A percentile compares a stretch with the other conserved stretches of the same genome.
phyloP scores from a whole-genome alignment of 768 basidiomycete genomes.

The Mycena metata region DNA sequence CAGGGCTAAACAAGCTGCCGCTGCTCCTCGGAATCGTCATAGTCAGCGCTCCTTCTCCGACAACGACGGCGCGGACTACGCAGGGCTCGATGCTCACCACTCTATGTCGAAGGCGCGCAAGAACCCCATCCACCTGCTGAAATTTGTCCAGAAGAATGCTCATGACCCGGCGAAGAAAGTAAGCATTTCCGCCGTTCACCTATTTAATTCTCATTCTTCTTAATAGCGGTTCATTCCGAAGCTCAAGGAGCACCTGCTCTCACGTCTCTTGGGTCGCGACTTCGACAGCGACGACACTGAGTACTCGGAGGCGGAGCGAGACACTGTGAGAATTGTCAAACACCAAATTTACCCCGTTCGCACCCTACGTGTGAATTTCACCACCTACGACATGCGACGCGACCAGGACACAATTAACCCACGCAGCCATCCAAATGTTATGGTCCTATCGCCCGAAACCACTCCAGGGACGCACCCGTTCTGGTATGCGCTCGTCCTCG shows the following conservation, averaged over 20 bases:
- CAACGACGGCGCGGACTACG: neutral
- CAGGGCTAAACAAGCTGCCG: slow-evolving; percentile 25
- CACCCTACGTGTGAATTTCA: slow-evolving; percentile 55
- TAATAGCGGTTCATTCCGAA: no score
- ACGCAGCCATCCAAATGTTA: slow-evolving; percentile 51
- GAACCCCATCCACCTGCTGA: neutral
- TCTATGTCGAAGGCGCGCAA: neutral
- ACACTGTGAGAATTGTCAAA: slow-evolving; percentile 19
- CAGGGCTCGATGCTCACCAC: neutral
- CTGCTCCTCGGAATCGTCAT: slow-evolving; percentile 15
- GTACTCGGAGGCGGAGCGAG: slow-evolving; percentile 16
- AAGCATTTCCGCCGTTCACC: neutral
- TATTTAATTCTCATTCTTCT: neutral
- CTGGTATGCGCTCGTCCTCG: slow-evolving; percentile 52
- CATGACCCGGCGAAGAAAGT: slow-evolving; percentile 1
- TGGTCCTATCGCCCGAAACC: slow-evolving; percentile 45
- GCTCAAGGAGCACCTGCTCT: slow-evolving; percentile 49
- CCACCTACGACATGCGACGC: slow-evolving; percentile 58
- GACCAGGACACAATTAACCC: slow-evolving; percentile 58
- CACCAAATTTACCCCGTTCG: slow-evolving; percentile 48
- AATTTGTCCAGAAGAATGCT: neutral
- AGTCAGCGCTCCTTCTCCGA: neutral
- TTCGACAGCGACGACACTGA: slow-evolving; percentile 37
- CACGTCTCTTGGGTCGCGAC: slow-evolving; percentile 36
- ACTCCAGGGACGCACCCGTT: slow-evolving; percentile 44